Conservation (phyloP, 2,329 filamentous ascomycete species). For the Volutella citrinella region DNA sequence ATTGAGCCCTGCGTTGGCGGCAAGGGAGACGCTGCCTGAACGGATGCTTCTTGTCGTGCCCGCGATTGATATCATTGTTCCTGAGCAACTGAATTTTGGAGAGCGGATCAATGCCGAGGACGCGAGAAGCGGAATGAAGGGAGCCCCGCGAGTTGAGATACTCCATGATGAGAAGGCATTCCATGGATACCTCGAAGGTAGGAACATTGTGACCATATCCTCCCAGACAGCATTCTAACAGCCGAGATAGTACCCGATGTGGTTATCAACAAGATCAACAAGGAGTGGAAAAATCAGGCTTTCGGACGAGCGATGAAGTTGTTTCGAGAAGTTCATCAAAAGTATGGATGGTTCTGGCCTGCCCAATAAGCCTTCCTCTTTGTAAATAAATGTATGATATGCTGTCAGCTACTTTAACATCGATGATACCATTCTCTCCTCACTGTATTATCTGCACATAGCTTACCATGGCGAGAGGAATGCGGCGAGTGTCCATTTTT, state of each 20-base stretch:
- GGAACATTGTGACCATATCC: slow-evolving; percentile 1
- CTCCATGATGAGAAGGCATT: slow-evolving; percentile 22
- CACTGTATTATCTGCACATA: too few species aligned
- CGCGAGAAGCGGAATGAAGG: slow-evolving; percentile 1
- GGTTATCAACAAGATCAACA: slow-evolving; percentile 13
- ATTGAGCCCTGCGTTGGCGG: slow-evolving; percentile 35
- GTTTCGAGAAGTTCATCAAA: slow-evolving; percentile 14
- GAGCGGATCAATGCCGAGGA: slow-evolving; percentile 29
- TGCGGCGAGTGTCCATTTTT: too few species aligned
- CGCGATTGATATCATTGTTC: slow-evolving; percentile 38
- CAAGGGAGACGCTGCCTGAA: slow-evolving; percentile 31
- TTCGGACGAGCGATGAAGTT: slow-evolving; percentile 13
- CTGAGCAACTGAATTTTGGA: slow-evolving; percentile 38
- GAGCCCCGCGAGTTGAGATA: slow-evolving; percentile 17
- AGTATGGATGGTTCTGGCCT: slow-evolving; percentile 17
- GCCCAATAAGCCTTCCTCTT: not conserved
- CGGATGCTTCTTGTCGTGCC: slow-evolving; percentile 39
- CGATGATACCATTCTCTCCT: too few species aligned
- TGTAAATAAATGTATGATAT: too few species aligned
- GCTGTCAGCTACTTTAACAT: too few species aligned
- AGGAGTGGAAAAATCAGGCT: slow-evolving; percentile 13
- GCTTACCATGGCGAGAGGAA: too few species aligned
- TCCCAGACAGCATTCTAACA: not conserved
- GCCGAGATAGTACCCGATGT: slow-evolving; percentile 15
- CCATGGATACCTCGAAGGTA: slow-evolving; percentile 28